phyloP scores from a whole-genome alignment of 2,329 filamentous ascomycete genomes.

The Ramularia endophylla region DNA sequence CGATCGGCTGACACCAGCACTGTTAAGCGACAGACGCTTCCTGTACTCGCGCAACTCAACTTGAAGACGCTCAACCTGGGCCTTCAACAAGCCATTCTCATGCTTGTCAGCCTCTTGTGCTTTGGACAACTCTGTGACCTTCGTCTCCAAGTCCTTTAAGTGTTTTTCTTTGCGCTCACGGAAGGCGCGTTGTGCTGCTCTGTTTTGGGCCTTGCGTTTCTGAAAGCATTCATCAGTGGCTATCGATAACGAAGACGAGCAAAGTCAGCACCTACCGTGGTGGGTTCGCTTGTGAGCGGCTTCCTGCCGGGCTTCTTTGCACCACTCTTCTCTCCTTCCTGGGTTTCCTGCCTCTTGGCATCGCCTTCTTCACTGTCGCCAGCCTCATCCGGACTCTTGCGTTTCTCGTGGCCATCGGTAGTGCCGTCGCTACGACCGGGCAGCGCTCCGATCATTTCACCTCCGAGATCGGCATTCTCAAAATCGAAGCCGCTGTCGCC shows the following conservation, averaged over 20 bases:
- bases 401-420: constrained; percentile 58
- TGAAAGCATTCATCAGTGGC: constrained; percentile 32
- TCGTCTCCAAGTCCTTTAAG: constrained; percentile 73
- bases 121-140: constrained; percentile 65
- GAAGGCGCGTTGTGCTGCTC: constrained; percentile 88
- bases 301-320: constrained; percentile 96
- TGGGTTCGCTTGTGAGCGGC: constrained; percentile 90
- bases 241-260: constrained; percentile 1
- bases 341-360: constrained; percentile 72
- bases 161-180: constrained; percentile 93
- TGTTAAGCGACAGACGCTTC: constrained; percentile 66
- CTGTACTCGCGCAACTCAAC: constrained; percentile 84
- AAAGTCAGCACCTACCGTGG: constrained; percentile 64
- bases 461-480: constrained; percentile 52
- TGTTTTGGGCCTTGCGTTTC: constrained; percentile 95
- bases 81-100: constrained; percentile 76
- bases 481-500: constrained; percentile 71
- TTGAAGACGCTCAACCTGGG: constrained; percentile 84
- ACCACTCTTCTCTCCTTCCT: constrained; percentile 68
- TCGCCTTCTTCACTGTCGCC: constrained; percentile 59
- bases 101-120: constrained; percentile 74
- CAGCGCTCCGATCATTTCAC: constrained; percentile 68
- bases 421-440: constrained; percentile 47
- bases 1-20: constrained; percentile 42
- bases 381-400: constrained; percentile 61